Conservation (phyloP, 2,329 filamentous ascomycete genomes). For the Alternaria longipes region DNA sequence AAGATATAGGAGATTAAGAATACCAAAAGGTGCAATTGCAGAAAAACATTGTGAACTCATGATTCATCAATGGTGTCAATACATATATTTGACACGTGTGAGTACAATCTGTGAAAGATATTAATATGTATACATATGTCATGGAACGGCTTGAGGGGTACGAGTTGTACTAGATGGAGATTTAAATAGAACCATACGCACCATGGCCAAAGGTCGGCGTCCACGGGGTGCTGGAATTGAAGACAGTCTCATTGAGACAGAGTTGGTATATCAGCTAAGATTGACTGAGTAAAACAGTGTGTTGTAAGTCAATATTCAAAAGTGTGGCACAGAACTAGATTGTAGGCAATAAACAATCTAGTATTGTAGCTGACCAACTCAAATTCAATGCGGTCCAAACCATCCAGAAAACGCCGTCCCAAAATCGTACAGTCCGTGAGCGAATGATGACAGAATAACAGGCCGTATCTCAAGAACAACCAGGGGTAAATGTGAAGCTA, state of each 20-base stretch:
- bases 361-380: slow-evolving; percentile 22
- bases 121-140: background rate
- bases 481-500: slow-evolving; percentile 11
- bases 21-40: background rate
- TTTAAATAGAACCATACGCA: background rate
- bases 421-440: slow-evolving; percentile 37
- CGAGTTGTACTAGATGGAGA: background rate
- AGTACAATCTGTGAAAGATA: background rate
- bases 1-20: slow-evolving; percentile 6
- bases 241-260: background rate
- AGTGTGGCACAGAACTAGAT: background rate
- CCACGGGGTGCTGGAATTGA: background rate
- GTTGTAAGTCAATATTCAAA: background rate
- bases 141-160: background rate
- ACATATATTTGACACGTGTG: background rate
- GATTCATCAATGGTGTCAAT: background rate
- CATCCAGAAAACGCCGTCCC: slow-evolving; percentile 30
- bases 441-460: slow-evolving; percentile 22
- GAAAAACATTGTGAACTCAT: slow-evolving; percentile 14
- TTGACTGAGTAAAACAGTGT: background rate
- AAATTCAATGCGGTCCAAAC: slow-evolving; percentile 35
- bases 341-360: background rate
- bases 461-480: slow-evolving; percentile 10
- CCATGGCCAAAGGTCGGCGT: background rate
- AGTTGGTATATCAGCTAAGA: background rate